Evolutionary conservation across 208 protist species (phyloP).

Genomic region (Trypanosoma congolense): DNA sequence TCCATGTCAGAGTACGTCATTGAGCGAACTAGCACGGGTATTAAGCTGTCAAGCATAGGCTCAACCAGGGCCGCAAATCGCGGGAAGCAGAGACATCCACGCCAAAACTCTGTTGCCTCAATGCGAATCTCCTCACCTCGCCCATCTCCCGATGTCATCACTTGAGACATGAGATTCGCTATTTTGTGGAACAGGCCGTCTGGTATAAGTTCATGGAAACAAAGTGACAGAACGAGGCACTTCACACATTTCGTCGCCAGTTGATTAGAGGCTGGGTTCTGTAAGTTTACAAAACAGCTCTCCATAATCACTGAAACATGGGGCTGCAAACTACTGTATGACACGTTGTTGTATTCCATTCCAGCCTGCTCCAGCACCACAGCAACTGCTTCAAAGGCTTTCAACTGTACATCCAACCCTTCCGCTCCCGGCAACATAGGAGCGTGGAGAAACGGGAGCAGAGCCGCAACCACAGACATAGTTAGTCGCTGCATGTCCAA

Average conservation of each 20-base stretch:
- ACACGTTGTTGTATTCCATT: slow-evolving; percentile 49
- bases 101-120: slow-evolving; percentile 82
- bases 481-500: slow-evolving; percentile 58
- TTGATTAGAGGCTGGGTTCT: slow-evolving; percentile 33
- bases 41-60: slow-evolving; percentile 40
- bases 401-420: slow-evolving; percentile 39
- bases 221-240: slow-evolving; percentile 62
- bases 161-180: slow-evolving; percentile 46
- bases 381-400: slow-evolving; percentile 51
- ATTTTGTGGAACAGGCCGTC: slow-evolving; percentile 54
- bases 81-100: slow-evolving; percentile 63
- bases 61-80: slow-evolving; percentile 59
- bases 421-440: slow-evolving; percentile 12
- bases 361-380: slow-evolving; percentile 63
- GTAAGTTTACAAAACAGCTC: slow-evolving; percentile 61
- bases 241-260: slow-evolving; percentile 52
- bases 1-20: slow-evolving; percentile 92
- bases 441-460: slow-evolving; percentile 40
- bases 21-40: slow-evolving; percentile 75
- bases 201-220: slow-evolving; percentile 54
- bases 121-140: slow-evolving; percentile 69
- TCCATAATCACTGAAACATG: slow-evolving; percentile 43
- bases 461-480: slow-evolving; percentile 35
- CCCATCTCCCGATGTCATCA: slow-evolving; percentile 31
- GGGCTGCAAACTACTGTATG: slow-evolving; percentile 45